Evolutionary conservation across 2,329 filamentous ascomycete genomes (phyloP).

Genomic region (Cryphonectria japonica): DNA sequence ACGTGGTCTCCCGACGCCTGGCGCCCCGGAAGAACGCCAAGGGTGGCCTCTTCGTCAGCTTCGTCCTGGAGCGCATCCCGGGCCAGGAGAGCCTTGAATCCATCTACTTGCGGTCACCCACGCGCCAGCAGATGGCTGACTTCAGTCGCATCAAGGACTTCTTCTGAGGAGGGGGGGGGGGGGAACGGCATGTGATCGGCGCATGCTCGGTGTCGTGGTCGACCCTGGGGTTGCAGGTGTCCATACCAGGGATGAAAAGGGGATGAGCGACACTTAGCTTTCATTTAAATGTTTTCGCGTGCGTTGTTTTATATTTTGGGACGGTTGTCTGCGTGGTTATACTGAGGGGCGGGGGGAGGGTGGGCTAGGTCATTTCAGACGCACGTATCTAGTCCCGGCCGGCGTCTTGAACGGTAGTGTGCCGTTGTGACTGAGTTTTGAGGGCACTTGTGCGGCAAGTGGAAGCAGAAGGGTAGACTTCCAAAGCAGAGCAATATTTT

Average conservation of each 20-base stretch:
- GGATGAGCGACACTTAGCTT: background rate
- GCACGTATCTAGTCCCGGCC: no score
- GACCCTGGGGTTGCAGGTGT: background rate
- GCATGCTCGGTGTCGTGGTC: background rate
- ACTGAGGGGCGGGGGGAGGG: no score
- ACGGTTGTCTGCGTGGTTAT: no score
- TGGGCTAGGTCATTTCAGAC: no score
- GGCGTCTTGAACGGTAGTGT: no score
- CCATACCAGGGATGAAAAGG: background rate
- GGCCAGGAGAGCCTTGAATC: slow-evolving; percentile 31
- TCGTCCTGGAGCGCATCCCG: slow-evolving; percentile 31
- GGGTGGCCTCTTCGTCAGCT: slow-evolving; percentile 33
- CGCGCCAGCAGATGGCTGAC: slow-evolving; percentile 26
- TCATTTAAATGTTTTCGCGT: background rate
- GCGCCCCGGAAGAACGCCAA: slow-evolving; percentile 26
- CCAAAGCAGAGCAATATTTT: no score
- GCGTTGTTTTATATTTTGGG: no score
- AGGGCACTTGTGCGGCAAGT: no score
- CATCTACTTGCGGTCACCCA: slow-evolving; percentile 26
- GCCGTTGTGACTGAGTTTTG: no score
- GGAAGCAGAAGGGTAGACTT: no score
- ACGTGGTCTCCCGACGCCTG: slow-evolving; percentile 31
- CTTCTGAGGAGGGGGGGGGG: background rate
- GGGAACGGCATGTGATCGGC: background rate
- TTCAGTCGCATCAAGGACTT: slow-evolving; percentile 24